Percentiles rank a stretch among this genome's conserved stretches.
phyloP scores from a whole-genome alignment of 176 grass and related monocot genomes.

The Ensete glaucum region DNA sequence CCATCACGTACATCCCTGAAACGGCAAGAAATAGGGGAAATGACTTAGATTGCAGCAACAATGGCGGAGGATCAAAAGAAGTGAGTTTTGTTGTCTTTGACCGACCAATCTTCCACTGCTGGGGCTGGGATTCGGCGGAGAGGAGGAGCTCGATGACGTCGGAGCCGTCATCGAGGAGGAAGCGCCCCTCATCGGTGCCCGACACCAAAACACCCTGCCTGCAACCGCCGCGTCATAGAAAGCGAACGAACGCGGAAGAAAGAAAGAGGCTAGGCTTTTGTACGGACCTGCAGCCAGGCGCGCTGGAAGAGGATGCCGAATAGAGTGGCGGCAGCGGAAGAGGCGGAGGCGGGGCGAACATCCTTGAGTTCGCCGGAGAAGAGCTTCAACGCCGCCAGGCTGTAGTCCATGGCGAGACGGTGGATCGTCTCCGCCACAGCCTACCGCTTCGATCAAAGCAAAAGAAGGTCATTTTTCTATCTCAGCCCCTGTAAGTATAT shows the following conservation, averaged over 20 bases:
- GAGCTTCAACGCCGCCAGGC: constrained; percentile 72
- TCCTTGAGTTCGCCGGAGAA: constrained; percentile 44
- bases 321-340: constrained; percentile 35
- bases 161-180: constrained; percentile 70
- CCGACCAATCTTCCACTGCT: constrained; percentile 27
- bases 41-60: not conserved
- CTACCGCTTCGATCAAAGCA: not conserved
- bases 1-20: constrained; percentile 80
- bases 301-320: constrained; percentile 77
- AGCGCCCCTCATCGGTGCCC: constrained; percentile 17
- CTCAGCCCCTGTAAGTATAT: too few relatives aligned
- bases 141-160: constrained; percentile 40
- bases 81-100: not conserved
- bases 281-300: constrained; percentile 71
- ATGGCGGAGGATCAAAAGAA: not conserved
- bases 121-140: constrained; percentile 22
- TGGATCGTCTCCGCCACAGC: not conserved
- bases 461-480: too few relatives aligned
- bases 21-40: not conserved
- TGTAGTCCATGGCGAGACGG: constrained; percentile 46
- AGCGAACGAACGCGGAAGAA: not conserved
- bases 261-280: not conserved
- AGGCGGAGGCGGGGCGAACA: constrained; percentile 19
- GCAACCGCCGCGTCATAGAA: not conserved
- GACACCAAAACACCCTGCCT: constrained; percentile 63